Conservation (phyloP, 2,329 filamentous ascomycete genomes). For the Botrytis galanthina region DNA sequence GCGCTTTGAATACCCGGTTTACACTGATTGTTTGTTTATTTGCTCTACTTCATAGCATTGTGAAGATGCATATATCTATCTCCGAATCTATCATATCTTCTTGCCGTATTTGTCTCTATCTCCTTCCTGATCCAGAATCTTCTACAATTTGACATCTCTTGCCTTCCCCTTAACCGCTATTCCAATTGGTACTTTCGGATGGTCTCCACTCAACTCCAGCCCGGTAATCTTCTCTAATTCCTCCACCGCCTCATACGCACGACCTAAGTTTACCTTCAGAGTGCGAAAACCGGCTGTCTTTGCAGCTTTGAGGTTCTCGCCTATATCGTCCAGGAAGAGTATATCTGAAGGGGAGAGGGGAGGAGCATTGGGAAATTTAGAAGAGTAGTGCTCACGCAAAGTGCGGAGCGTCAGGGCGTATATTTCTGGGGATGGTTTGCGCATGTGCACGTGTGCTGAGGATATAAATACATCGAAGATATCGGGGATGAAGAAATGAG, state of each 20-base stretch:
- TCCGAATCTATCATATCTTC: neutral
- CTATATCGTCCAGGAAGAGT: constrained; percentile 84
- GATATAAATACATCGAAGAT: constrained; percentile 87
- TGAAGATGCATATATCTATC: neutral
- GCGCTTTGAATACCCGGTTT: neutral
- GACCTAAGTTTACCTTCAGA: constrained; percentile 79
- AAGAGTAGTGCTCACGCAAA: neutral
- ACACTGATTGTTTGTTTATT: neutral
- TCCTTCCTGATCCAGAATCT: neutral
- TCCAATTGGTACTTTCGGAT: constrained; percentile 32
- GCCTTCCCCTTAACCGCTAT: constrained; percentile 22
- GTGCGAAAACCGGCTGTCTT: constrained; percentile 73
- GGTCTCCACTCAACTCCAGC: constrained; percentile 48
- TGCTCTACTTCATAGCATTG: neutral
- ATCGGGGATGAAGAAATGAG: constrained; percentile 46
- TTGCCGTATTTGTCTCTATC: neutral
- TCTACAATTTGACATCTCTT: constrained; percentile 12
- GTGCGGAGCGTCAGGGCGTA: constrained; percentile 62
- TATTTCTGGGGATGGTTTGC: constrained; percentile 82
- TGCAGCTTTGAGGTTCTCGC: constrained; percentile 83
- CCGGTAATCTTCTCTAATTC: constrained; percentile 76
- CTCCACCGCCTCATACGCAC: constrained; percentile 75
- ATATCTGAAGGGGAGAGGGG: constrained; percentile 63
- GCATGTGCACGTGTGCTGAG: constrained; percentile 79
- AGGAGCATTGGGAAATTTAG: constrained; percentile 30